Evolutionary conservation across 2,329 filamentous ascomycete genomes (phyloP).

Genomic region (Aspergillus fructus): DNA sequence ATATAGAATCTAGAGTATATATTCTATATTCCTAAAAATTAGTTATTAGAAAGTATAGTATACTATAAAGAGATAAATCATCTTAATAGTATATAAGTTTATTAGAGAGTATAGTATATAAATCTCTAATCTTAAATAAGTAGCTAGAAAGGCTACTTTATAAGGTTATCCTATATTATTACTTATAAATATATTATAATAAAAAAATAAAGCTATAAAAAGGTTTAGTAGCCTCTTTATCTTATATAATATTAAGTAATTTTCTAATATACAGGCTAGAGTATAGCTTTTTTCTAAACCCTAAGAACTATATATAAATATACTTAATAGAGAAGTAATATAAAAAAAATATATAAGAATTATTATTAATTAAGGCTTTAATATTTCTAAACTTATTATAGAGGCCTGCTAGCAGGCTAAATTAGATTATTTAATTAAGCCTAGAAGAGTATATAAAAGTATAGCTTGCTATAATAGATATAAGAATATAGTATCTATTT

Average conservation of each 20-base stretch:
- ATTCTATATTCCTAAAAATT: no score
- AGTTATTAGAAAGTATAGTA: no score
- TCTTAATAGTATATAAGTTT: conserved; percentile 33
- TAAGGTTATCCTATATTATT: conserved; percentile 52
- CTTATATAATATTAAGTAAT: conserved; percentile 23
- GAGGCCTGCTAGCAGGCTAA: neutral
- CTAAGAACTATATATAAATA: conserved; percentile 53
- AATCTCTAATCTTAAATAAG: conserved; percentile 46
- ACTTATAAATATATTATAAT: conserved; percentile 60
- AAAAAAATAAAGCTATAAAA: conserved; percentile 62
- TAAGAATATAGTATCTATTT: neutral
- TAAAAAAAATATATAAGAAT: conserved; percentile 13
- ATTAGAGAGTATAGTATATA: conserved; percentile 57
- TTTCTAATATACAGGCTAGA: conserved; percentile 4
- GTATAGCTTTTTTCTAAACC: conserved; percentile 35
- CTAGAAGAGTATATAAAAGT: neutral
- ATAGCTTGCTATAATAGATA: neutral
- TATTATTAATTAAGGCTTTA: neutral
- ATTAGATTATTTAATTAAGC: neutral
- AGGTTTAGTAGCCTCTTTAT: conserved; percentile 32
- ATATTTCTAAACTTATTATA: neutral
- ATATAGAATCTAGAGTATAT: no score
- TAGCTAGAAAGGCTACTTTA: conserved; percentile 59
- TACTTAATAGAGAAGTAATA: conserved; percentile 16
- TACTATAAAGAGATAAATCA: no score